A percentile compares a stretch with the other conserved stretches of the same genome.
phyloP scores from a whole-genome alignment of 2,329 filamentous ascomycete genomes.

The Hypoxylon sp. region DNA sequence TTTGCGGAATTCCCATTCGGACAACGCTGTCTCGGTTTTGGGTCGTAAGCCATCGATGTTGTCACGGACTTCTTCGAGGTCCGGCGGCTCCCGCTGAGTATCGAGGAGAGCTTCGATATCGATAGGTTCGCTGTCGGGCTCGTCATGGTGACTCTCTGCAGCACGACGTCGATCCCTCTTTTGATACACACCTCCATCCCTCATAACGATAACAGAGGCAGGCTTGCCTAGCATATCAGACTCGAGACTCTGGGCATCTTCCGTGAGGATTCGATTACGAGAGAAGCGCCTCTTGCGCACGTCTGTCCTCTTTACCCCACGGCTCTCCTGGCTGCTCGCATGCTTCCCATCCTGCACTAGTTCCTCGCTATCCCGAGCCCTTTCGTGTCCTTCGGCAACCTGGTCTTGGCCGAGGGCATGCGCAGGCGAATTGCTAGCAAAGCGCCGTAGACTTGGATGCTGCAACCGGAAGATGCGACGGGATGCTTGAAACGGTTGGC shows the following conservation, averaged over 20 bases:
- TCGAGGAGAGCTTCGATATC: slow-evolving; percentile 53
- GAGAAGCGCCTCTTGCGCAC: slow-evolving; percentile 42
- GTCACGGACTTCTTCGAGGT: slow-evolving; percentile 54
- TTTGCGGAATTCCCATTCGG: slow-evolving; percentile 56
- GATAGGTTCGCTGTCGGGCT: slow-evolving; percentile 43
- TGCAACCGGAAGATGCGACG: slow-evolving; percentile 18
- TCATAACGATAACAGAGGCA: slow-evolving; percentile 63
- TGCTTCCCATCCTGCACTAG: not conserved
- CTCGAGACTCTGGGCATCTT: slow-evolving; percentile 45
- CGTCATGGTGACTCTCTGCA: slow-evolving; percentile 1
- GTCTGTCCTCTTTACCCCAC: slow-evolving; percentile 29
- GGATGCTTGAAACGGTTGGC: slow-evolving; percentile 26
- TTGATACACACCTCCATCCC: slow-evolving; percentile 48
- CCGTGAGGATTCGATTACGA: slow-evolving; percentile 45
- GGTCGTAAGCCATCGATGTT: slow-evolving; percentile 66
- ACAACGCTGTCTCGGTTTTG: slow-evolving; percentile 54
- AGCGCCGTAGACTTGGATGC: slow-evolving; percentile 23
- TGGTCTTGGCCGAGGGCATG: slow-evolving; percentile 1
- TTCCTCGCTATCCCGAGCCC: not conserved
- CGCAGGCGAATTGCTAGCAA: slow-evolving; percentile 16
- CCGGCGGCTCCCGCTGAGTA: slow-evolving; percentile 46
- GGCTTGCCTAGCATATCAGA: slow-evolving; percentile 55
- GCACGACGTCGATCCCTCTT: slow-evolving; percentile 11
- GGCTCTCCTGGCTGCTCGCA: not conserved
- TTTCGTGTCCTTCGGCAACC: not conserved